These are phyloP conservation scores for Pichia nakasei DNA, from an alignment of 805 yeast genomes.

Conservation along the genomic window DNA sequence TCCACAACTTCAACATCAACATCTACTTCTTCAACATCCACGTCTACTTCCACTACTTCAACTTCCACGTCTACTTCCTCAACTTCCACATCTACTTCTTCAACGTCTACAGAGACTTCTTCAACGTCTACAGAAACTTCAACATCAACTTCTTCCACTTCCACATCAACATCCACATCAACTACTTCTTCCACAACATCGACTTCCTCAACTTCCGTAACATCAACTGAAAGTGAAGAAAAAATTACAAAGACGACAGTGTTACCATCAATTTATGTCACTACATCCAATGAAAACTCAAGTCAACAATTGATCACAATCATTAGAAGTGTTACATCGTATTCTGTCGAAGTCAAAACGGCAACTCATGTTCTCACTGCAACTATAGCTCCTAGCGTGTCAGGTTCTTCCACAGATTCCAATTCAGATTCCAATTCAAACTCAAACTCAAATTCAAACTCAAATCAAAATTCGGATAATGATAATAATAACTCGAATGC, in stretches of 20 bases:
- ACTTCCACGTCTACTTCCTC: constrained; percentile 11
- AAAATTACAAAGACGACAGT: constrained; percentile 8
- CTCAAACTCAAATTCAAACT: too few relatives aligned
- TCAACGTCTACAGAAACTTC: constrained; percentile 12
- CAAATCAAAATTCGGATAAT: background rate
- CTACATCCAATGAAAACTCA: constrained; percentile 7
- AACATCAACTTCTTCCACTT: constrained; percentile 11
- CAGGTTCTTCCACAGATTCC: background rate
- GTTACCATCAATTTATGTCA: constrained; percentile 8
- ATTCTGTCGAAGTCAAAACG: constrained; percentile 11
- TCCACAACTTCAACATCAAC: constrained; percentile 5
- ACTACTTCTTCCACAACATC: constrained; percentile 9
- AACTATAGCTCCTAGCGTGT: constrained; percentile 6
- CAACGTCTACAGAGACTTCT: constrained; percentile 11
- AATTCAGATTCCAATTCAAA: background rate
- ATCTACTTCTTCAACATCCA: constrained; percentile 3
- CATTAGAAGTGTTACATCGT: constrained; percentile 18
- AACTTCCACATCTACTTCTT: constrained; percentile 11
- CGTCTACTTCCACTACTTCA: constrained; percentile 8
- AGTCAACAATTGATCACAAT: constrained; percentile 13
- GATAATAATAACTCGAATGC: background rate
- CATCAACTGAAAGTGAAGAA: background rate
- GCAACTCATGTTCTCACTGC: constrained; percentile 10
- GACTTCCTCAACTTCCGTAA: constrained; percentile 4
- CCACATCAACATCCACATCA: constrained; percentile 10